A percentile compares a stretch with the other conserved stretches of the same genome.
Conservation (phyloP, 2,329 filamentous ascomycete genomes). For the Leptographium radiaticola region DNA sequence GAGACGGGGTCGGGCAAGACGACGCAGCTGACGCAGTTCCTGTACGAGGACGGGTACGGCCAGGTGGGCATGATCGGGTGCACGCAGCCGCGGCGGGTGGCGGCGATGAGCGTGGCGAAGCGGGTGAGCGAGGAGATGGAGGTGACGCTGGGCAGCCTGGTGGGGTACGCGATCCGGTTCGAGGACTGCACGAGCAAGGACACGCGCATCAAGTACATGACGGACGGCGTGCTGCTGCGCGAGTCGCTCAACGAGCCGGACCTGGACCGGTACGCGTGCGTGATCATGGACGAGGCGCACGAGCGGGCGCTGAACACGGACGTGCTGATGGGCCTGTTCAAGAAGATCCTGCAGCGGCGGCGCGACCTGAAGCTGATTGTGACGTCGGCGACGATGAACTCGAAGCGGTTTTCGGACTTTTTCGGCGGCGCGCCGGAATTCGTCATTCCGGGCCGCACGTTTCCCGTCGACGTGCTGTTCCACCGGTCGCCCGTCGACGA, state of each 20-base stretch:
- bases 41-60: constrained; percentile 90
- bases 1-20: constrained; percentile 98
- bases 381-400: constrained; percentile 97
- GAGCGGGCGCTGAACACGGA: constrained; percentile 94
- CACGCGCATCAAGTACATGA: constrained; percentile 98
- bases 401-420: constrained; percentile 89
- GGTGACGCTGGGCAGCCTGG: constrained; percentile 70
- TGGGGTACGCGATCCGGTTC: constrained; percentile 96
- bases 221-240: constrained; percentile 84
- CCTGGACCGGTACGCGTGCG: constrained; percentile 89
- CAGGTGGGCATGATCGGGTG: constrained; percentile 84
- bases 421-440: constrained; percentile 95
- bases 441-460: constrained; percentile 88
- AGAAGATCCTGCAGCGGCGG: constrained; percentile 83
- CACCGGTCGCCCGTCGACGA: constrained; percentile 92
- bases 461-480: constrained; percentile 93
- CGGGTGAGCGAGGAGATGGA: constrained; percentile 99
- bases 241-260: constrained; percentile 89
- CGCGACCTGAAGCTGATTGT: constrained; percentile 93
- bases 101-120: constrained; percentile 97
- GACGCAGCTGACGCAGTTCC: constrained; percentile 90
- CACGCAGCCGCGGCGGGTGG: constrained; percentile 90
- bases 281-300: constrained; percentile 99
- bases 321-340: constrained; percentile 93
- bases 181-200: constrained; percentile 96